phyloP scores from a whole-genome alignment of 768 basidiomycete genomes.

The Trametes meyenii region DNA sequence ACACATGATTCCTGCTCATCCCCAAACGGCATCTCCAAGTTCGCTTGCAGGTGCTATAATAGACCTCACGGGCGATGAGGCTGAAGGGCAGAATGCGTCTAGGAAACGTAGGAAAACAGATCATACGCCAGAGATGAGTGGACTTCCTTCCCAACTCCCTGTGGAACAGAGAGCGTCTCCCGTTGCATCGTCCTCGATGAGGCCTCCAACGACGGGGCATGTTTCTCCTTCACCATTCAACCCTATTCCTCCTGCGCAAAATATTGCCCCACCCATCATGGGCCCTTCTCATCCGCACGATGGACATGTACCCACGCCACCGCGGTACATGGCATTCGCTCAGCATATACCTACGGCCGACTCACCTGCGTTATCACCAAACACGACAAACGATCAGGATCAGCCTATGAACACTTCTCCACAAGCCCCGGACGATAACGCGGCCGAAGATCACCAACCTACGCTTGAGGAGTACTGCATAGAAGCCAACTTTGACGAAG shows the following conservation, averaged over 20 bases:
- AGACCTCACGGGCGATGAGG: constrained; percentile 15
- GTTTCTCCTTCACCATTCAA: neutral
- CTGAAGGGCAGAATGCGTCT: neutral
- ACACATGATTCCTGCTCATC: neutral
- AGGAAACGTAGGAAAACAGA: constrained; percentile 15
- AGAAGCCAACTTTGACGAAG: constrained; percentile 37
- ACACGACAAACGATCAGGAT: neutral
- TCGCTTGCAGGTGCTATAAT: constrained; percentile 20
- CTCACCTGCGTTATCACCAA: neutral
- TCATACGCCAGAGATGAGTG: neutral
- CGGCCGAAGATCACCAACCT: constrained; percentile 33
- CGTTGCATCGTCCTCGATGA: neutral
- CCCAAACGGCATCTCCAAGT: neutral
- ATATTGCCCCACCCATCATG: neutral
- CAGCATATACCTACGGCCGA: too few relatives aligned
- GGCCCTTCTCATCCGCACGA: neutral
- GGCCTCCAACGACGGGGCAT: neutral
- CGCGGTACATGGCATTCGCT: neutral
- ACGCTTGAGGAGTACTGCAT: constrained; percentile 48
- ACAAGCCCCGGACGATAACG: constrained; percentile 26
- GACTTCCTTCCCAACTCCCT: neutral
- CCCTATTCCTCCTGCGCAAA: neutral
- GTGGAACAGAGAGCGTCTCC: neutral
- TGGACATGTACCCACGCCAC: neutral
- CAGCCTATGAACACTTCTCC: neutral